Conservation (phyloP, 148 eudicot genomes). For the Drosera capensis region DNA sequence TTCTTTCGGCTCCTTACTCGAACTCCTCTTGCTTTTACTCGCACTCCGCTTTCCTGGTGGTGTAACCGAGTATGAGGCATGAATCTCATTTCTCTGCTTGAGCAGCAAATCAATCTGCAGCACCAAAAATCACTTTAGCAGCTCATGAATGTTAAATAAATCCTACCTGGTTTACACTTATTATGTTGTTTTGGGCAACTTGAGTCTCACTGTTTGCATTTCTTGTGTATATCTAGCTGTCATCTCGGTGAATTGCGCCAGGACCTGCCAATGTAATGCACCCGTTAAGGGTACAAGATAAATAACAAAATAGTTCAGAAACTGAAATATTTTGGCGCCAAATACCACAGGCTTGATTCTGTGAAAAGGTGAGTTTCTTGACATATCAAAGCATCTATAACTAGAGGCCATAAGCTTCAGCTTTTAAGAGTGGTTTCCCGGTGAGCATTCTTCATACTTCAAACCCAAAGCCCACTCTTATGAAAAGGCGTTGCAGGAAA, state of each 20-base stretch:
- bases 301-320: background rate
- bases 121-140: conserved; percentile 1
- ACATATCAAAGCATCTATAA: too few relatives aligned
- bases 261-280: background rate
- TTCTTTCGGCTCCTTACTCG: conserved; percentile 43
- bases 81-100: conserved; percentile 66
- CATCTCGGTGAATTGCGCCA: background rate
- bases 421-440: too few relatives aligned
- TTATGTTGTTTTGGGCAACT: background rate
- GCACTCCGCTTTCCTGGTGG: conserved; percentile 51
- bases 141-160: background rate
- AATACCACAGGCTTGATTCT: too few relatives aligned
- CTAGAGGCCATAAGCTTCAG: too few relatives aligned
- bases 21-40: conserved; percentile 47
- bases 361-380: too few relatives aligned
- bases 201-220: background rate
- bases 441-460: too few relatives aligned
- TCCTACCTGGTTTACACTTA: background rate
- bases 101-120: conserved; percentile 78
- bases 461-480: too few relatives aligned
- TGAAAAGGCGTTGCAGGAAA: too few relatives aligned
- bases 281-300: background rate
- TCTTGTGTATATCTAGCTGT: background rate
- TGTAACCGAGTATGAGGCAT: conserved; percentile 48
- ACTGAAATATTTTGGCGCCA: too few relatives aligned